Base-by-base conservation (phyloP, 306 rosid species). In the Vigna nakashimae region DNA sequence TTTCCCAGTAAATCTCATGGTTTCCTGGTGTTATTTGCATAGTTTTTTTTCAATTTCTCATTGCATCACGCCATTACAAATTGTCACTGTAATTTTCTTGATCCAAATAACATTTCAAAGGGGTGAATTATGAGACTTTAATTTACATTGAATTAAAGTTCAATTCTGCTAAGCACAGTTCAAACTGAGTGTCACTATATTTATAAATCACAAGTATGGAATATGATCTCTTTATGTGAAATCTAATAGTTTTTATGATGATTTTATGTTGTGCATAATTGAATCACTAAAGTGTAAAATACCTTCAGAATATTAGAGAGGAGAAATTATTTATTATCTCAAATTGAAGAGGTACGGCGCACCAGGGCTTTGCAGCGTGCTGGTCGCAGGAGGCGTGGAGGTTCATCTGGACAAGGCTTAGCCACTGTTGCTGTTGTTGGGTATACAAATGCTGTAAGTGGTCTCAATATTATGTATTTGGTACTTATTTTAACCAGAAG, bases 371-470 rank as follows among this genome's bases (percentile, higher is more conserved):
- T 95, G 89, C 98, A 92, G 64, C 92, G 97, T 50, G 90, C 94
- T 85, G 79, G 96, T 82, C 97, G 92, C 52, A 92, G 85, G 87
- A 91, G 95, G 84, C 91, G 79, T 73, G 99, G 96, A 60, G 88
- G 87, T 71, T 87, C 91, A 34, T 48, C 49, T 81, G 98, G 94
- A 74, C 90, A 87, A 80, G 86, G 91, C 65, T 87, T 95, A 82
- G 87, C 83, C 42, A 92, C 97, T 0, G 86, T 95, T 82, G 96
- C 94, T 65, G 88, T 95, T 65, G 95, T 95, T 85, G 98, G 99
- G 42, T 92, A 95, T 79, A 95, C 97, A 79, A 95, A 95, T 90
- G 99, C 96, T 82, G 98, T 95, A 88, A 64, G 97, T 83, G 45
- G 28, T 80, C 65, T 77, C n/a, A 24, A 9, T 42, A 52, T 12